phyloP scores from a whole-genome alignment of 441 rosid genomes.

The Jatropha podagrica region DNA sequence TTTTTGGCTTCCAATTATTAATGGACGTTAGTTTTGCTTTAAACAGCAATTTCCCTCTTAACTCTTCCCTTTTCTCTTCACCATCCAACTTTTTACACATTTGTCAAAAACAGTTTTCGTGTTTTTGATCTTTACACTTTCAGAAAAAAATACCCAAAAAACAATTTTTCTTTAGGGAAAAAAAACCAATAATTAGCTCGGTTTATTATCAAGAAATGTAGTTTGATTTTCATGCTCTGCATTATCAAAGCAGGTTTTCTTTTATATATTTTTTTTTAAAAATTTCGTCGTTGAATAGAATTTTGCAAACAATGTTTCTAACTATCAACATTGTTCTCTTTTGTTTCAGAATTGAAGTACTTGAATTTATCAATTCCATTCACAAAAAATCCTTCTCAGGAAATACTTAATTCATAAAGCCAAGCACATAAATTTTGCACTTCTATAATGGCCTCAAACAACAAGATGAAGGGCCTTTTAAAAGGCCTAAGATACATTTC shows the following conservation, averaged over 20 bases:
- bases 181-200: neutral
- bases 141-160: neutral
- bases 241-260: neutral
- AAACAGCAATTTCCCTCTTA: conserved; percentile 31
- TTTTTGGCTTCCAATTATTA: conserved; percentile 23
- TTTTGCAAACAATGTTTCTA: neutral
- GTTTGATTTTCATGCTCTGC: conserved; percentile 13
- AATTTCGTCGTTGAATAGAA: too few relatives aligned
- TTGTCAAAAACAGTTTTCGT: conserved; percentile 32
- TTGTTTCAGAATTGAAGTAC: conserved; percentile 28
- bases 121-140: conserved; percentile 25
- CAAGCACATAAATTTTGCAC: neutral
- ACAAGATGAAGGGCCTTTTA: conserved; percentile 76
- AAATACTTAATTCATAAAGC: neutral
- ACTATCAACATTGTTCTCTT: neutral
- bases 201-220: conserved; percentile 9
- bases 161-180: too few relatives aligned
- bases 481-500: conserved; percentile 82
- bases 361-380: neutral
- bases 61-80: conserved; percentile 26
- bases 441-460: conserved; percentile 40
- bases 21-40: conserved; percentile 38
- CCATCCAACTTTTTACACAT: conserved; percentile 27
- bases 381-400: neutral
- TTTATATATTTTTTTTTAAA: neutral